Conservation (phyloP, 2,329 filamentous ascomycete genomes). For the Lachnellula subtilissima region DNA sequence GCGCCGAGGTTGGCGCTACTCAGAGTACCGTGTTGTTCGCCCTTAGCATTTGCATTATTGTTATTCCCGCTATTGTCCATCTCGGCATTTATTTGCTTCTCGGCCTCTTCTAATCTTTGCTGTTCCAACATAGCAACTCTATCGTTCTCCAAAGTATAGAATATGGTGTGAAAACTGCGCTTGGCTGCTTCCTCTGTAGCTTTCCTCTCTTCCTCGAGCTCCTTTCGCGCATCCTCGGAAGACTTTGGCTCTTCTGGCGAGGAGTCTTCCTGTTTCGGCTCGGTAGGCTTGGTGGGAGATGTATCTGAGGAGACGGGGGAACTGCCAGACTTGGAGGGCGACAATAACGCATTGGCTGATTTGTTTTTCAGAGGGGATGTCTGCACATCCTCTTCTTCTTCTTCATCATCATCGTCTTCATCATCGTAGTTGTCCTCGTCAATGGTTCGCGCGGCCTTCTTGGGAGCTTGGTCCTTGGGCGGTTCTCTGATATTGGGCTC, state of each 20-base stretch:
- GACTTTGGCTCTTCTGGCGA: conserved; percentile 58
- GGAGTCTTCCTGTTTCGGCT: conserved; percentile 47
- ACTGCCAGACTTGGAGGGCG: conserved; percentile 66
- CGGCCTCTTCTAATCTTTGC: conserved; percentile 92
- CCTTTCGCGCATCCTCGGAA: conserved; percentile 85
- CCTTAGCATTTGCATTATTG: conserved; percentile 45
- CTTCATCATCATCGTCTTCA: conserved; percentile 71
- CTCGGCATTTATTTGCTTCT: conserved; percentile 92
- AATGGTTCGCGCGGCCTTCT: conserved; percentile 72
- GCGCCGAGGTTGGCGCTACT: conserved; percentile 93
- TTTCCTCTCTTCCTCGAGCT: conserved; percentile 85
- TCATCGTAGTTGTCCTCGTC: conserved; percentile 83
- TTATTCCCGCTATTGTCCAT: conserved; percentile 65
- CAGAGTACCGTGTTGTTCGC: conserved; percentile 76
- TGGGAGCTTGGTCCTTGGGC: conserved; percentile 45
- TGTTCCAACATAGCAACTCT: conserved; percentile 96
- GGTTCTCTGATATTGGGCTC: conserved; percentile 48
- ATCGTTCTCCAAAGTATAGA: conserved; percentile 94
- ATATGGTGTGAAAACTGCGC: conserved; percentile 85
- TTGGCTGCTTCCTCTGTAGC: conserved; percentile 86
- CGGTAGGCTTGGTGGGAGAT: conserved; percentile 50
- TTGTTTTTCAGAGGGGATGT: conserved; percentile 49
- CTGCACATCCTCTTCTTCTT: conserved; percentile 55
- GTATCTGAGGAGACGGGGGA: conserved; percentile 50
- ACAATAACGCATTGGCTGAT: conserved; percentile 50